Evolutionary conservation across 306 rosid genomes (phyloP).

Genomic region (Cercis canadensis): DNA sequence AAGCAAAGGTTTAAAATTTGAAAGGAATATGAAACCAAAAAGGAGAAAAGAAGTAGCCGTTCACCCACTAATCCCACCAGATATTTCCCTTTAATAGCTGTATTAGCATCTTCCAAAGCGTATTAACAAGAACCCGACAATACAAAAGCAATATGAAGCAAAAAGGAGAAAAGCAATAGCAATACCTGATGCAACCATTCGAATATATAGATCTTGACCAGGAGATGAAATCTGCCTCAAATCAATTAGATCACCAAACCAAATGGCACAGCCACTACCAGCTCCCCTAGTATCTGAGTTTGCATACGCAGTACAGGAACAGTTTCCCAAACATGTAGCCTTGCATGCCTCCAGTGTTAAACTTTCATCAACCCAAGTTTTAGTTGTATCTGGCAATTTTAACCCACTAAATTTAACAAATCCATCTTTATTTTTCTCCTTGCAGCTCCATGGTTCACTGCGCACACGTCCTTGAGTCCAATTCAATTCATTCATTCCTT

Average conservation of each 20-base stretch:
- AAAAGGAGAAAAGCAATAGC: too few species aligned
- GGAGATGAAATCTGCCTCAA: not conserved
- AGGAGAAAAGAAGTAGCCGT: not conserved
- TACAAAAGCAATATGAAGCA: too few species aligned
- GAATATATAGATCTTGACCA: constrained; percentile 24
- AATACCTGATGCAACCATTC: constrained; percentile 32
- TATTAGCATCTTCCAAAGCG: too few species aligned
- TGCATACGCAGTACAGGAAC: constrained; percentile 41
- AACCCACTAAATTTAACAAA: not conserved
- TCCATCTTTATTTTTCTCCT: too few species aligned
- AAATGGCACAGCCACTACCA: constrained; percentile 29
- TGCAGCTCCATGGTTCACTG: too few species aligned
- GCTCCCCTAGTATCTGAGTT: not conserved
- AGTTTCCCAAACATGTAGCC: constrained; percentile 26
- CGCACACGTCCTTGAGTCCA: constrained; percentile 42
- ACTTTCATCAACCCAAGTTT: constrained; percentile 9
- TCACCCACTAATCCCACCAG: too few species aligned
- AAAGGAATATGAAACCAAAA: too few species aligned
- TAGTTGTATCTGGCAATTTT: constrained; percentile 38
- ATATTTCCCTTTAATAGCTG: too few species aligned
- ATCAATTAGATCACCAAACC: constrained; percentile 37
- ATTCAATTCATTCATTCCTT: constrained; percentile 14
- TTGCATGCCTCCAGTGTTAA: constrained; percentile 6
- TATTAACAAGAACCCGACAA: too few species aligned
- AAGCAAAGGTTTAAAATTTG: too few species aligned